Evolutionary conservation across 2,329 filamentous ascomycete species (phyloP).

Genomic region (Fusarium proliferatum): DNA sequence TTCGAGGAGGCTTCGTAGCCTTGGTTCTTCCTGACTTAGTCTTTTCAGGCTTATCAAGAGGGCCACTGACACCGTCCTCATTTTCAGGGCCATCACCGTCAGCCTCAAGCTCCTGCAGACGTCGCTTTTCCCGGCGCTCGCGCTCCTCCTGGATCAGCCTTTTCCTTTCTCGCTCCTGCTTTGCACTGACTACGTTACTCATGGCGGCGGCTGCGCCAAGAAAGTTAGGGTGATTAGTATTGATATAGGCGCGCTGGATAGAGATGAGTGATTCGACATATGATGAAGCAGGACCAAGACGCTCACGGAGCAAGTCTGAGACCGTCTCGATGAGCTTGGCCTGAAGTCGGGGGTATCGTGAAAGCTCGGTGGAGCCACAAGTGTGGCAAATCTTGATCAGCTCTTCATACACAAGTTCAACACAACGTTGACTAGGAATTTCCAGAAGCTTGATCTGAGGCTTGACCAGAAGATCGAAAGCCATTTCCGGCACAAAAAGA

Average conservation of each 20-base stretch:
- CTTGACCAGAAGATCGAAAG: constrained; percentile 97
- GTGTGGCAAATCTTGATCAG: constrained; percentile 99
- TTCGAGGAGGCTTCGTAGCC: constrained; percentile 66
- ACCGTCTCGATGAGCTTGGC: constrained; percentile 98
- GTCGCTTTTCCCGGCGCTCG: constrained; percentile 83
- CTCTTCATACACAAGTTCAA: constrained; percentile 98
- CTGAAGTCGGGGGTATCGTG: constrained; percentile 90
- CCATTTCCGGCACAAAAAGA: constrained; percentile 96
- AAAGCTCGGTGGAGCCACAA: constrained; percentile 93
- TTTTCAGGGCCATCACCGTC: constrained; percentile 79
- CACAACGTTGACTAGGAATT: constrained; percentile 93
- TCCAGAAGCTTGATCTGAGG: constrained; percentile 98
- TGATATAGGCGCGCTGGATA: constrained; percentile 98
- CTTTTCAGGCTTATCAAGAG: constrained; percentile 63
- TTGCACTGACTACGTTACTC: constrained; percentile 94
- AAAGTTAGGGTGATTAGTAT: constrained; percentile 99
- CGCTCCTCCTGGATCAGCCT: constrained; percentile 83
- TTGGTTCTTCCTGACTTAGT: constrained; percentile 52
- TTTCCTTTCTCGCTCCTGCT: constrained; percentile 93
- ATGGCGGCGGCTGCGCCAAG: constrained; percentile 95
- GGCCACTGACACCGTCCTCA: constrained; percentile 57
- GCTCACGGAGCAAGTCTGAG: constrained; percentile 91
- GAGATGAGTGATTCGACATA: constrained; percentile 98
- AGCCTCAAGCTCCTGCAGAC: constrained; percentile 84
- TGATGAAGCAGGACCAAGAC: constrained; percentile 85